These are phyloP conservation scores for Rhizopogon sp. DNA, from an alignment of 768 basidiomycete genomes.

Conservation along the genomic window DNA sequence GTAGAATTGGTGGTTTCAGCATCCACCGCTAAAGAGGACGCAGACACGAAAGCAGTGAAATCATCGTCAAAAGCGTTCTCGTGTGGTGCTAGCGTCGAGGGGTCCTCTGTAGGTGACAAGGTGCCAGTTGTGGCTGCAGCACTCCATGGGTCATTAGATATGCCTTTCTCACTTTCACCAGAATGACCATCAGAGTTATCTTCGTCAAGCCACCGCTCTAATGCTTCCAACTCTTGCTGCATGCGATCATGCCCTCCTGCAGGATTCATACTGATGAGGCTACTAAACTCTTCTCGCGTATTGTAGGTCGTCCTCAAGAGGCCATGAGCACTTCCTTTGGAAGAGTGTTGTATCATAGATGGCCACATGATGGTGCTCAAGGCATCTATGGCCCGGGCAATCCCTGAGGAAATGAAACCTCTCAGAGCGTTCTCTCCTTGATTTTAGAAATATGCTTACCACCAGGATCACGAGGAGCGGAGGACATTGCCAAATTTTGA, in stretches of 20 bases:
- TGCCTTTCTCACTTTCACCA: slow-evolving; percentile 11
- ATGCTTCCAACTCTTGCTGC: slow-evolving; percentile 50
- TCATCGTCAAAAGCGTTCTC: slow-evolving; percentile 65
- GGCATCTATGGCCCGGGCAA: slow-evolving; percentile 71
- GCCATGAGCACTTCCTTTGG: not conserved
- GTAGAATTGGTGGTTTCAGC: not conserved
- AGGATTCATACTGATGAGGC: not conserved
- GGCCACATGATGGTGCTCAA: slow-evolving; percentile 90
- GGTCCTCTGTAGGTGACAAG: slow-evolving; percentile 16
- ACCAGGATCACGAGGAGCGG: slow-evolving; percentile 6
- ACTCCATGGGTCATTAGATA: slow-evolving; percentile 36
- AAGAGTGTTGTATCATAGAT: slow-evolving; percentile 48
- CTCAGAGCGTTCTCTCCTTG: not conserved
- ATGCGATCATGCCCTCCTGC: slow-evolving; percentile 28
- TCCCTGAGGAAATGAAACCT: slow-evolving; percentile 26
- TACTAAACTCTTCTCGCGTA: slow-evolving; percentile 1
- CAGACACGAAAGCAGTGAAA: slow-evolving; percentile 71
- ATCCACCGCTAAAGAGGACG: slow-evolving; percentile 27
- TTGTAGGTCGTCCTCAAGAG: not conserved
- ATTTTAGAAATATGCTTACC: slow-evolving; percentile 8
- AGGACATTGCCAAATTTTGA: slow-evolving; percentile 3
- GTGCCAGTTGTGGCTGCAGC: slow-evolving; percentile 27
- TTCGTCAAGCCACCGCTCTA: slow-evolving; percentile 60
- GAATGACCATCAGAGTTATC: slow-evolving; percentile 19
- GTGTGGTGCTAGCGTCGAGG: slow-evolving; percentile 27